Base-by-base conservation (phyloP, 2,329 filamentous ascomycete genomes). In the Chaetothyriales sp. region DNA sequence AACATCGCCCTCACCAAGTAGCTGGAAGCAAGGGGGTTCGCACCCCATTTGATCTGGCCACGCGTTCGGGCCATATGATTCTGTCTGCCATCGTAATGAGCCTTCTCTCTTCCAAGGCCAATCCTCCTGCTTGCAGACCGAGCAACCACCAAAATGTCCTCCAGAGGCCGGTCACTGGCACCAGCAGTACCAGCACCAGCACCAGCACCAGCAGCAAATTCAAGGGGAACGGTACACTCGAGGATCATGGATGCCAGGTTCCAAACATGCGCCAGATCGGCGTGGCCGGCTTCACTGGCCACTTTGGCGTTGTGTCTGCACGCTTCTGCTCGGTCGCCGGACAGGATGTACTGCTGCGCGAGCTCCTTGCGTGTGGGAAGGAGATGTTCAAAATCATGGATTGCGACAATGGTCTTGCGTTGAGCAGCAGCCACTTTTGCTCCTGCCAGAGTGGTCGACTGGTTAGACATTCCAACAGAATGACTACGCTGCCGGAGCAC, bases 291-390 rank as follows among this genome's bases (percentile, higher is more conserved):
- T 55, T 79, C 81, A 57, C 80, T 75, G 7, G 90, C 89, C 45
- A 93, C 80, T 1, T 70, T 68, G 7, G 88, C 86, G 64, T 98
- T 98, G 60, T 93, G 83, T 44, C 78, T 73, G 65, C 90, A 96
- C 2, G 95, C 80, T 39, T 83, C 77, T n/a, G 80, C 77, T 0
- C 84, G 83, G 54, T 88, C 80, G 2, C 88, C 88, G 63, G 92
- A 89, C 12, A 95, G 84, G 20, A 76, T 77, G 66, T 96, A 98
- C 57, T 84, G 78, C 51, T 79, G 72, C 1, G 88, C 92, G 54
- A 95, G 76, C 50, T 80, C 75, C 53, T 76, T 76, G 64, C 88
- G 92, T 2, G 86, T 84, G 0, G 89, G 89, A n/a, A 95, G 68
- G 10, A 87, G 65, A 46, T 77, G 71, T 8, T 78, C 76, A 22